Conservation (phyloP, 345 rosid species). For the Aethionema arabicum region DNA sequence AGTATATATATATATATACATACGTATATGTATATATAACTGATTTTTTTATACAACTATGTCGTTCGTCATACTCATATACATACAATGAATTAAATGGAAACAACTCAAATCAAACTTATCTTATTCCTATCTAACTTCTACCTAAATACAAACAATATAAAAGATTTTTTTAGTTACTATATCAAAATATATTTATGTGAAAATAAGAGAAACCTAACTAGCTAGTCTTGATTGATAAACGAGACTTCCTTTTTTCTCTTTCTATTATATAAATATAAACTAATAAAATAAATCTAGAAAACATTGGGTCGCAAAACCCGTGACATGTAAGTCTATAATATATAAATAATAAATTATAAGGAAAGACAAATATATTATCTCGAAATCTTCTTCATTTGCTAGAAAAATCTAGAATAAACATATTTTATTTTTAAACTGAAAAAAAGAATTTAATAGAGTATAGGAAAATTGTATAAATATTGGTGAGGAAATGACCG, state of each 20-base stretch:
- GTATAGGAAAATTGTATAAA: background rate
- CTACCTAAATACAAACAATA: slow-evolving; percentile 21
- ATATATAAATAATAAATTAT: background rate
- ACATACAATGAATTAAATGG: slow-evolving; percentile 15
- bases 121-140: slow-evolving; percentile 24
- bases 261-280: too few relatives aligned
- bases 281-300: background rate
- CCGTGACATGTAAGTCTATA: slow-evolving; percentile 5
- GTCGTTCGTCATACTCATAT: slow-evolving; percentile 21
- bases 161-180: background rate
- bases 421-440: background rate
- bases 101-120: background rate
- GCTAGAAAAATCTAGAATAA: background rate
- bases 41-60: slow-evolving; percentile 8
- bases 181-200: background rate
- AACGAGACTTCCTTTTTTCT: too few relatives aligned
- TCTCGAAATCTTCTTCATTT: slow-evolving; percentile 23
- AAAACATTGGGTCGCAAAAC: slow-evolving; percentile 8
- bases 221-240: background rate
- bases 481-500: too few relatives aligned
- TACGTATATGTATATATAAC: slow-evolving; percentile 5
- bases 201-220: slow-evolving; percentile 4
- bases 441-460: background rate
- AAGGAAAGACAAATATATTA: slow-evolving; percentile 14
- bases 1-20: background rate